Base-by-base conservation (phyloP, 345 rosid genomes). In the Salix purpurea region DNA sequence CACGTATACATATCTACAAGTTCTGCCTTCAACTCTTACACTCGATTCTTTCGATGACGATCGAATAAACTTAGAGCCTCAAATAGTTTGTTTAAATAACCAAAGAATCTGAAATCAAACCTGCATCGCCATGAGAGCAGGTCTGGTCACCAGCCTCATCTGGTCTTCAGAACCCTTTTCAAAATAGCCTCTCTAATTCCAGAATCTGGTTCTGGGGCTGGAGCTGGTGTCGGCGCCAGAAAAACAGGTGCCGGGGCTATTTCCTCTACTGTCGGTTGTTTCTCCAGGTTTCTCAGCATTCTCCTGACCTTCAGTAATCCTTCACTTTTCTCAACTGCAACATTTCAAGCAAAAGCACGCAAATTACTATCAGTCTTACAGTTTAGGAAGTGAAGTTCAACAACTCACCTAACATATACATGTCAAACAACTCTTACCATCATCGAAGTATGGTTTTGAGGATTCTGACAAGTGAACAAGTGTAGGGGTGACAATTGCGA, bases 401-500 rank as follows among this genome's bases (percentile, higher is more conserved):
- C 12, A 36, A 19, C 28, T 28, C 24, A 44, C 39, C 62, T 7
- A 26, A 32, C 18, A 36, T 67, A 9, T 50, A 24, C 13, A 36
- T 56, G 23, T 24, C 5, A 18, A 28, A n/a, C 4, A 34, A 18
- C 3, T 11, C 52, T 72, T 82, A 91, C 96, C 90, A 34, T 83
- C 60, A 48, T 74, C 78, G 73, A 72, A 28, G 46, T 77, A 65
- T 66, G 79, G 72, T 65, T 86, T 93, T 67, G 90, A 83, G 69
- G 96, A 87, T 23, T 92, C 93, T 19, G 98, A 91, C 90, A 88
- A 82, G 72, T 85, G 80, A 86, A 96, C 82, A 58, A 96, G 94
- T 1, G 90, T 91, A 34, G 99, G 99, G 8, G 98, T 90, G 89
- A 96, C 80, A 71, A 96, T 81, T 13, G 96, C 85, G 78, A 96